Evolutionary conservation across 2,329 filamentous ascomycete genomes (phyloP), one percentile per base, ranked within the genome.

Genomic region (Colletotrichum lindemuthianum): DNA sequence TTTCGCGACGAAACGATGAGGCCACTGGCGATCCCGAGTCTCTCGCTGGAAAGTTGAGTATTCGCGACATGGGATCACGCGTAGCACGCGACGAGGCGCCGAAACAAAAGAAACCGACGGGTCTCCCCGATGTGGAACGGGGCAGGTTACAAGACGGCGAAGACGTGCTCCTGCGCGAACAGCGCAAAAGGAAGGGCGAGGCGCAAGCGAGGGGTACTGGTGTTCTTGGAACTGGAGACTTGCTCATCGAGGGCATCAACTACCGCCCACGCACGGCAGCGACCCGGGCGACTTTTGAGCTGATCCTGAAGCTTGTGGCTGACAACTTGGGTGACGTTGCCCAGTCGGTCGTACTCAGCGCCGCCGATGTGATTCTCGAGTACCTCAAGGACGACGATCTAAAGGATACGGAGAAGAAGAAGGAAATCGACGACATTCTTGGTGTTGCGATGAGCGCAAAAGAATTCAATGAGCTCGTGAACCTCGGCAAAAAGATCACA

Each of bases 351-450:
- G 93, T 97, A 48, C 88, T 93, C 70, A 99, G 96, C 77, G 96
- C 96, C 13, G 95, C 96, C 12, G 96, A 99, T 76, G 93, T 92
- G 3, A 89, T 94, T 3, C 77, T 99, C 57, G 96, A 99, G 75
- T 93, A 91, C 68, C 82, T 99, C 48, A 99, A 99, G 78, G 94
- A 98, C 71, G 94, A 97, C 68, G 91, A 94, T 68, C 83, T 97
- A 81, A 98, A 98, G 77, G 96, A 99, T 75, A 92, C 97, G 65
- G 96, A 99, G 76, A 97, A 96, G 83, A 99, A 99, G 83, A 97
- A 94, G 79, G 93, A 97, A 76, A 88, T 98, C 47, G 96, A 99
- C 72, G 96, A 98, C 69, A 88, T 98, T 65, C 78, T 99, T 45
- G 96, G 95, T n/a, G 86, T 86, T 40, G 88, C 89, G 1, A 87